These are phyloP conservation scores for Pleurotus sapidus DNA, from an alignment of 768 basidiomycete genomes.

Conservation along the genomic window DNA sequence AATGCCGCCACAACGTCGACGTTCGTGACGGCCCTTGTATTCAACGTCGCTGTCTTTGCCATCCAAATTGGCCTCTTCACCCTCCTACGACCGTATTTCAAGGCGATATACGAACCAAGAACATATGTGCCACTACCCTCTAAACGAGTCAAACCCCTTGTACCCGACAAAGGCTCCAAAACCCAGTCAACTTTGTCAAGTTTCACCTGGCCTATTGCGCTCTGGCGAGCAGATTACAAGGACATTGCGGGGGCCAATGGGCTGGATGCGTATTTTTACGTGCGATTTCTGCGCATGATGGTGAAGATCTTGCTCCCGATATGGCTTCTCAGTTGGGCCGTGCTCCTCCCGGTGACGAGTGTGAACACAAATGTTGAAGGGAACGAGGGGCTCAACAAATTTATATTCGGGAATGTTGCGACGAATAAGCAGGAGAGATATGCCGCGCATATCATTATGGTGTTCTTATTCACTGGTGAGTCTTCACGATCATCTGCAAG, in stretches of 20 bases:
- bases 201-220: slow-evolving; percentile 64
- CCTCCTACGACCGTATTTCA: slow-evolving; percentile 82
- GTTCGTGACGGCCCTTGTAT: slow-evolving; percentile 81
- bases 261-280: slow-evolving; percentile 90
- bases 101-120: slow-evolving; percentile 85
- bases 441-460: slow-evolving; percentile 75
- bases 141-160: slow-evolving; percentile 58
- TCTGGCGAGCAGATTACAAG: slow-evolving; percentile 61
- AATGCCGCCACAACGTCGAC: slow-evolving; percentile 67
- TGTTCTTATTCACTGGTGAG: slow-evolving; percentile 78
- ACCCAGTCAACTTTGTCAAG: slow-evolving; percentile 20
- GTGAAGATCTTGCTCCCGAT: slow-evolving; percentile 80
- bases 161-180: slow-evolving; percentile 15
- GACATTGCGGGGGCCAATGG: slow-evolving; percentile 70
- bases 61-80: slow-evolving; percentile 76
- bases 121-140: slow-evolving; percentile 55
- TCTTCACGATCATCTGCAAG: slow-evolving; percentile 4
- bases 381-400: slow-evolving; percentile 58
- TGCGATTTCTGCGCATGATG: slow-evolving; percentile 88
- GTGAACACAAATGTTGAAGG: slow-evolving; percentile 45
- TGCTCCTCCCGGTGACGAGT: slow-evolving; percentile 76
- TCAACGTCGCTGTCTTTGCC: slow-evolving; percentile 75
- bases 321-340: slow-evolving; percentile 85
- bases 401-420: slow-evolving; percentile 81
- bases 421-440: slow-evolving; percentile 51